Conservation (phyloP, 306 rosid species). For the Acacia acuminata region DNA sequence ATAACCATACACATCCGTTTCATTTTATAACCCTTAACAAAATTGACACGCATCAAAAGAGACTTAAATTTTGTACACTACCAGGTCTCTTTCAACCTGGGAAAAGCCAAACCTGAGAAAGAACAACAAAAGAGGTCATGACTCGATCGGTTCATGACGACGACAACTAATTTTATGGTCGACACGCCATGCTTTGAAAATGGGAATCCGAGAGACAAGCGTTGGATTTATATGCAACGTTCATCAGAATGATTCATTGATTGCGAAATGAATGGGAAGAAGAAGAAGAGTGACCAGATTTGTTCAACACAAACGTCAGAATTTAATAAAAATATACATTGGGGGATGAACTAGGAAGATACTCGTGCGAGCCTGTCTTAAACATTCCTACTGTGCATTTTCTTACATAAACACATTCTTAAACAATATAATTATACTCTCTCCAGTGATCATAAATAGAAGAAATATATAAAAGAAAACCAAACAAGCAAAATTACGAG, state of each 20-base stretch:
- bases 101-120: background rate
- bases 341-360: background rate
- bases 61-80: background rate
- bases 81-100: background rate
- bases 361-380: background rate
- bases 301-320: conserved; percentile 1
- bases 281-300: background rate
- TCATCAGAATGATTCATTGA: background rate
- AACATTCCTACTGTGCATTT: conserved; percentile 12
- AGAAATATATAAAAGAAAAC: background rate
- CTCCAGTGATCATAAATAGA: conserved; percentile 25
- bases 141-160: background rate
- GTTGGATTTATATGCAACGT: background rate
- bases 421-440: conserved; percentile 20
- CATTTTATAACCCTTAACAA: background rate
- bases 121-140: background rate
- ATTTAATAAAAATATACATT: conserved; percentile 16
- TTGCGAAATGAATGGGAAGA: background rate
- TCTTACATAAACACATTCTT: conserved; percentile 7
- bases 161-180: background rate
- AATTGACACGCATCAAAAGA: background rate
- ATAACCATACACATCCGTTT: background rate
- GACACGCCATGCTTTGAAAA: background rate
- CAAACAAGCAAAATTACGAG: background rate
- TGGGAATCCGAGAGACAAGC: background rate